Base-by-base conservation (phyloP, 208 protist species). In the Borovskyia barvae region DNA sequence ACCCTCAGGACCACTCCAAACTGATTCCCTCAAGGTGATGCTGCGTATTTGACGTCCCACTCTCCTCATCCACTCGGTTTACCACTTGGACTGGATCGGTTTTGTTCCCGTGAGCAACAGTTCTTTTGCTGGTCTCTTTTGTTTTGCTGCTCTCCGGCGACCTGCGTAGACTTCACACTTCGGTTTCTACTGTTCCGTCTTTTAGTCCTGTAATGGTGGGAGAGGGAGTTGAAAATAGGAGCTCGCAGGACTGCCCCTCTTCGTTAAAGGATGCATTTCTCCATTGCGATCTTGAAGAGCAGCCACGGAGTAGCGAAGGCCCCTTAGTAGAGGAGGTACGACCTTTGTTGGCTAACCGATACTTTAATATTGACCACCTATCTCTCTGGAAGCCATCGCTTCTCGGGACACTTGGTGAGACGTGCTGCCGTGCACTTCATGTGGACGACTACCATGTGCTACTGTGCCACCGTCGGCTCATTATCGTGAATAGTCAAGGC, bases 371-470 rank as follows among this genome's bases (percentile, higher is more conserved):
- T 2, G 66, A 72, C 56, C 29, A 70, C 40, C 46, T 35, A 2
- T 35, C 57, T 29, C 9, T 70, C 22, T 70, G 63, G 63, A 70
- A 70, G 26, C 54, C 63, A 22, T 70, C 63, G 15, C 41, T 70
- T 37, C 53, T 70, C 28, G 19, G 45, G 39, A 63, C 54, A 28
- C 58, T 70, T 5, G 63, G 63, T 33, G 54, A 62, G 39, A 37
- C n/a, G 2, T 62, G 63, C 48, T 40, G 57, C 35, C 54, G 54
- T 4, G 45, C 54, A 3, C 37, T 58, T 11, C 53, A 54, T 30
- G 46, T 66, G 19, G 76, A 80, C 24, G 66, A 47, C 41, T 77
- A 75, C 43, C 78, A 85, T 47, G 37, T 76, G 0, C 49, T 85
- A 29, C 46, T 85, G 22, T 80, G 78, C 37, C 68, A 43, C 7